Conservation (phyloP, 257 asterid species). For the Capsicum baccatum region DNA sequence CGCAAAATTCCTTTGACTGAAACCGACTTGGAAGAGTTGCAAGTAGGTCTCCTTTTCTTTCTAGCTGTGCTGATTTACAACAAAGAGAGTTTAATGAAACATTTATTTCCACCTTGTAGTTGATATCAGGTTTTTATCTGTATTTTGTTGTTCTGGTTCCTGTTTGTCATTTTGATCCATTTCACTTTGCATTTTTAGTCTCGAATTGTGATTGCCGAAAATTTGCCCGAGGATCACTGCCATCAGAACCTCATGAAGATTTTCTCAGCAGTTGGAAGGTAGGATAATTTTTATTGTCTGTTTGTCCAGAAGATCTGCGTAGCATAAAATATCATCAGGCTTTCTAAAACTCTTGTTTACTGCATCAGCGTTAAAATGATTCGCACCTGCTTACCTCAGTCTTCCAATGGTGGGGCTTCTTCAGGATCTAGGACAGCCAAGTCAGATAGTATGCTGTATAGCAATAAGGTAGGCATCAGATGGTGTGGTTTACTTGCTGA, state of each 20-base stretch:
- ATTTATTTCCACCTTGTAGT: constrained; percentile 9
- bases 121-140: constrained; percentile 6
- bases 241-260: constrained; percentile 89
- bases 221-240: constrained; percentile 88
- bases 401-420: constrained; percentile 51
- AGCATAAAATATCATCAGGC: background rate
- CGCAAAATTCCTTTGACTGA: constrained; percentile 70
- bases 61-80: constrained; percentile 8
- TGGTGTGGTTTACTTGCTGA: constrained; percentile 12
- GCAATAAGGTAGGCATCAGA: constrained; percentile 64
- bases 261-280: constrained; percentile 90
- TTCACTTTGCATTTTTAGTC: constrained; percentile 46
- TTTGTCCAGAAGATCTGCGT: background rate
- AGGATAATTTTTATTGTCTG: constrained; percentile 26
- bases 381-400: constrained; percentile 83
- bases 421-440: constrained; percentile 63
- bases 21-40: constrained; percentile 81
- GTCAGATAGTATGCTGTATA: constrained; percentile 60
- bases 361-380: constrained; percentile 76
- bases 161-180: background rate
- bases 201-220: constrained; percentile 81
- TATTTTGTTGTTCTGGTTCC: background rate
- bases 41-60: constrained; percentile 53
- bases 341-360: constrained; percentile 24
- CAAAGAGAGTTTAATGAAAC: background rate